Conservation (phyloP, 441 rosid genomes). For the Gossypium schwendimanii region DNA sequence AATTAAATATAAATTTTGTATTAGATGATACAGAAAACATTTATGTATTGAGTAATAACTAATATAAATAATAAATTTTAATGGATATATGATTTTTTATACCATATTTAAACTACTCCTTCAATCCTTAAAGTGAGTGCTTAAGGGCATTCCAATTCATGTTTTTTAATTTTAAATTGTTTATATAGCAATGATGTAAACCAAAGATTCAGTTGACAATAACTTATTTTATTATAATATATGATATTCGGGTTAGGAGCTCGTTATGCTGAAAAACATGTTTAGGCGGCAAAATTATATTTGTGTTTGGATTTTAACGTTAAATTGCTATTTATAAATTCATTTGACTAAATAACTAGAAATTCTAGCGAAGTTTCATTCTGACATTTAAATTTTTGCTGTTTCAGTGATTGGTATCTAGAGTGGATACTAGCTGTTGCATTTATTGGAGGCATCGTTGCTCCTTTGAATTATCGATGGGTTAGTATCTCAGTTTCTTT, state of each 20-base stretch:
- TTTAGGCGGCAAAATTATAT: not conserved
- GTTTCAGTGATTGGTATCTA: conserved; percentile 53
- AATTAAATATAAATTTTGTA: not conserved
- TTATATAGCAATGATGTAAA: too few relatives aligned
- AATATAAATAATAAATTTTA: not conserved
- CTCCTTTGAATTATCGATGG: conserved; percentile 85
- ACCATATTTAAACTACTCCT: too few relatives aligned
- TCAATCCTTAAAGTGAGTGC: too few relatives aligned
- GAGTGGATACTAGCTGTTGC: conserved; percentile 72
- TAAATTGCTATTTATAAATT: not conserved
- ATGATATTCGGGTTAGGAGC: not conserved
- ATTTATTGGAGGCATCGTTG: conserved; percentile 60
- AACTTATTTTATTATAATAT: not conserved
- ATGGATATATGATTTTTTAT: too few relatives aligned
- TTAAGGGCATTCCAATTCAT: too few relatives aligned
- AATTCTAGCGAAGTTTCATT: not conserved
- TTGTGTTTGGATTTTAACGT: not conserved
- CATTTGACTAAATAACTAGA: not conserved
- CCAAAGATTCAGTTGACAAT: too few relatives aligned
- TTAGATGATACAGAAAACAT: not conserved
- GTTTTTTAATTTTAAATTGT: too few relatives aligned
- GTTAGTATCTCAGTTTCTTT: conserved; percentile 32
- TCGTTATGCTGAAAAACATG: not conserved
- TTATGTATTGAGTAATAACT: not conserved
- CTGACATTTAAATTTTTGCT: not conserved